A percentile compares a stretch with the other conserved stretches of the same genome.
Conservation (phyloP, 2,329 filamentous ascomycete genomes). For the Xylaria arbuscula region DNA sequence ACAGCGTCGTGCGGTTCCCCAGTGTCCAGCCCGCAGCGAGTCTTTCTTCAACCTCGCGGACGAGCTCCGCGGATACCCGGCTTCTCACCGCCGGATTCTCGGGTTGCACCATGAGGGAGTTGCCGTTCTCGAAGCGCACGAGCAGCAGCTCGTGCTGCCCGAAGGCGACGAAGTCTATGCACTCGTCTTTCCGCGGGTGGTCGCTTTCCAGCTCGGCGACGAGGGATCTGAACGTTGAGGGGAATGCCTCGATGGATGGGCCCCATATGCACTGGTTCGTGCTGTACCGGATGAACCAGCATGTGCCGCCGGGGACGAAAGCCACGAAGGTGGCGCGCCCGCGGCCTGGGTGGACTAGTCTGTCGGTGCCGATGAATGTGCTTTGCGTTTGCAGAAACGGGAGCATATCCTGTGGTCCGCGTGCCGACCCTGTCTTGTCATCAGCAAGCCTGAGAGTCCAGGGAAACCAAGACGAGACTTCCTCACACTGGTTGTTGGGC, state of each 20-base stretch:
- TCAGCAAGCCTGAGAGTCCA: background rate
- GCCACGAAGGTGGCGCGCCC: constrained; percentile 24
- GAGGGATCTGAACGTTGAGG: constrained; percentile 22
- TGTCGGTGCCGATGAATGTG: background rate
- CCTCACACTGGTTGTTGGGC: constrained; percentile 21
- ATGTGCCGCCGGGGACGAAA: constrained; percentile 25
- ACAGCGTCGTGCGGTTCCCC: constrained; percentile 29
- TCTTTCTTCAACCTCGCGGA: constrained; percentile 28
- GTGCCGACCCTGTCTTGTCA: constrained; percentile 20
- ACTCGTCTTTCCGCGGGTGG: constrained; percentile 31
- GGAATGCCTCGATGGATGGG: background rate
- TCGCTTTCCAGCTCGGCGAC: constrained; percentile 25
- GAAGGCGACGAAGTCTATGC: constrained; percentile 32
- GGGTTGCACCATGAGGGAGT: constrained; percentile 27
- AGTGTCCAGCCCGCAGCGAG: constrained; percentile 30
- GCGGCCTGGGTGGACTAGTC: constrained; percentile 11
- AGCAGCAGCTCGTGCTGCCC: constrained; percentile 26
- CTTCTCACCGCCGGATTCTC: constrained; percentile 19
- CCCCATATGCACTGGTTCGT: constrained; percentile 25
- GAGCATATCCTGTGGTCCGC: constrained; percentile 26
- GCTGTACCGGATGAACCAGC: constrained; percentile 33
- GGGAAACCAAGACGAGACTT: background rate
- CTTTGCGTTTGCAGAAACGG: constrained; percentile 15
- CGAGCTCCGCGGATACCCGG: constrained; percentile 14
- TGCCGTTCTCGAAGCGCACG: constrained; percentile 30